Percentiles rank a stretch among this genome's conserved stretches.
phyloP scores from a whole-genome alignment of 2,329 filamentous ascomycete species.

The Talaromyces amestolkiae region DNA sequence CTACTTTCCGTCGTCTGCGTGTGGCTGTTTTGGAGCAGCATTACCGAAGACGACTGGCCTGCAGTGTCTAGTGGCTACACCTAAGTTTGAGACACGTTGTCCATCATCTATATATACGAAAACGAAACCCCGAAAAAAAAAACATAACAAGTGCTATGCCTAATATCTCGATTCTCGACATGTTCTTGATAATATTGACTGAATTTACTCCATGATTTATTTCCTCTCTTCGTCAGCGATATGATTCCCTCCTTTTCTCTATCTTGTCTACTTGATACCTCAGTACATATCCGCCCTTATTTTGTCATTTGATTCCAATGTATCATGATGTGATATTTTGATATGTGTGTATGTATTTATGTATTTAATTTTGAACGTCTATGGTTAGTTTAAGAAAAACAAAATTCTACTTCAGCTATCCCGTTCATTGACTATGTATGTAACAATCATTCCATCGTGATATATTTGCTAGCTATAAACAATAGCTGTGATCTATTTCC shows the following conservation, averaged over 20 bases:
- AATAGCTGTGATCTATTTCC: neutral
- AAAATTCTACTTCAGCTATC: neutral
- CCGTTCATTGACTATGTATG: neutral
- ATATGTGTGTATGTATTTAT: slow-evolving; percentile 10
- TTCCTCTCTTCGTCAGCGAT: slow-evolving; percentile 19
- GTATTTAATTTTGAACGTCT: slow-evolving; percentile 2
- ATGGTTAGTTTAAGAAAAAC: neutral
- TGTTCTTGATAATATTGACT: slow-evolving; percentile 13
- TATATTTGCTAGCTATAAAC: neutral
- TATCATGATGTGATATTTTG: slow-evolving; percentile 7
- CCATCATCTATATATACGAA: neutral
- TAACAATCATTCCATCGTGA: slow-evolving; percentile 1
- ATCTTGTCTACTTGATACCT: slow-evolving; percentile 18
- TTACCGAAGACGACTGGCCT: slow-evolving; percentile 98
- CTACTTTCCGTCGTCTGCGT: slow-evolving; percentile 75
- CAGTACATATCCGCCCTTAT: slow-evolving; percentile 18
- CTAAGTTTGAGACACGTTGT: slow-evolving; percentile 16
- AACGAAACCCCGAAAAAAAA: slow-evolving; percentile 3
- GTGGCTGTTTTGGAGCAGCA: slow-evolving; percentile 98
- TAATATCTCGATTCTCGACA: slow-evolving; percentile 9
- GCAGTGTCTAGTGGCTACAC: slow-evolving; percentile 45
- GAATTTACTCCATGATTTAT: slow-evolving; percentile 10
- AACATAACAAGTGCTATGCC: neutral
- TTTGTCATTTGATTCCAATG: slow-evolving; percentile 4
- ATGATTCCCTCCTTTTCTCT: slow-evolving; percentile 16